Base-by-base conservation (phyloP, 495 filamentous ascomycete genomes). In the Daldinia concentrica region DNA sequence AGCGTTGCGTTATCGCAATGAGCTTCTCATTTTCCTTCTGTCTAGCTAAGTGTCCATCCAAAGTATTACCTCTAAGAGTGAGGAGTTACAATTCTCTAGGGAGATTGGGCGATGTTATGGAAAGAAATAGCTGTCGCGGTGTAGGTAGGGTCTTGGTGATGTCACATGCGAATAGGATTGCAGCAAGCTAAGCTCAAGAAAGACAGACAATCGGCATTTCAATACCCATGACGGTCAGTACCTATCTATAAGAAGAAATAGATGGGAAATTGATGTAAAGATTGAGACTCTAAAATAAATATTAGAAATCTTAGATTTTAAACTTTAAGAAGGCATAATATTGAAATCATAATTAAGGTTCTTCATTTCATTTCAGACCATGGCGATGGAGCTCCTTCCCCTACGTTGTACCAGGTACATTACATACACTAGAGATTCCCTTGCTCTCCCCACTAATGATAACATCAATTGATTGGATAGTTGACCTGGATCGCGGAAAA, bases 121-220 rank as follows among this genome's bases (percentile, higher is more conserved):
- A 64, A 48, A 54, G 67, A 61, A 69, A 52, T 26, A 62, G 57
- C 56, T 58, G 55, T 64, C 37, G 32, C 66, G 55, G 43, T 45
- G 58, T 54, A 41, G 43, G 19, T 66, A 64, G 58, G 58, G 30
- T 68, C 9, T 71, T 39, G 63, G 73, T 72, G 73, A 75, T 75
- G 73, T 75, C 73, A 75, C 73, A 72, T 72, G 73, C 27, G 62
- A 71, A 71, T 34, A 32, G n/a, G 60, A 58, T 51, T 45, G 52
- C 30, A 66, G 17, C 17, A 36, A 57, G 34, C 69, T 51, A 72
- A 58, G 36, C 58, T 60, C 7, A 66, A 71, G 30, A 56, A 43
- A 65, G 58, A 24, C n/a, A 41, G 32, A 17, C 17, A 63, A 36
- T 37, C 15, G 12, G 15, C 57, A 37, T 48, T 39, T 60, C 45